Base-by-base conservation (phyloP, 2,329 filamentous ascomycete genomes). In the Apiospora marii region DNA sequence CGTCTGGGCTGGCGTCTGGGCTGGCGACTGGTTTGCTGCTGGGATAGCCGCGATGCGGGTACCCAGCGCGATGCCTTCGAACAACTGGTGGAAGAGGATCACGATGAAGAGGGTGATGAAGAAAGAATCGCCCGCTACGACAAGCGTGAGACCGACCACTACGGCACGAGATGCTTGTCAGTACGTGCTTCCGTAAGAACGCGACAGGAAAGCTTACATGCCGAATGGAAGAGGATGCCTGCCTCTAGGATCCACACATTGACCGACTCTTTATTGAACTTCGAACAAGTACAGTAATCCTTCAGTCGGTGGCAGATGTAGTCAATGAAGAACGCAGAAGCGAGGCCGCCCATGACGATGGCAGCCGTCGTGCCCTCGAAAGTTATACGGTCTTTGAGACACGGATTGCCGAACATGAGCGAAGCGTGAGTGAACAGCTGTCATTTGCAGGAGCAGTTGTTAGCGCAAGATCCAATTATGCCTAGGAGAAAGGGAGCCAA, bases 11-110 rank as follows among this genome's bases (percentile, higher is more conserved):
- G 27, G 27, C 27, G 27, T 30, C 27, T 30, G 27, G 27, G 27
- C 27, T 30, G 27, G 27, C 27, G 27, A 2, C 27, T 30, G 27
- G 27, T 2, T 4, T 30, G 27, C 71, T 71, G 67, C 24, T 43
- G 69, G 86, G 0, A 94, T 84, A 0, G 87, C 86, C 12, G 92
- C 91, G 74, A 94, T 94, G 19, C 91, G 89, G 12, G 90, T 90
- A 24, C 93, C 92, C 0, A 95, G 89, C 0, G 93, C 93, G 67
- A 95, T 85, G 4, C 93, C 93, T 79, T 94, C 92, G 77, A 95
- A 94, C 84, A 93, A 90, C 78, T 94, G 93, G 78, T 94, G 93
- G 83, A 94, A 94, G 72, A 94, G 83, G 72, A 95, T 93, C 71
- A 94, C 92, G 61, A 89, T 80, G 73, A 89, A 89, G n/a, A 91